Conservation (phyloP, 2,329 filamentous ascomycete species). For the Ceratocystis lukuohia region DNA sequence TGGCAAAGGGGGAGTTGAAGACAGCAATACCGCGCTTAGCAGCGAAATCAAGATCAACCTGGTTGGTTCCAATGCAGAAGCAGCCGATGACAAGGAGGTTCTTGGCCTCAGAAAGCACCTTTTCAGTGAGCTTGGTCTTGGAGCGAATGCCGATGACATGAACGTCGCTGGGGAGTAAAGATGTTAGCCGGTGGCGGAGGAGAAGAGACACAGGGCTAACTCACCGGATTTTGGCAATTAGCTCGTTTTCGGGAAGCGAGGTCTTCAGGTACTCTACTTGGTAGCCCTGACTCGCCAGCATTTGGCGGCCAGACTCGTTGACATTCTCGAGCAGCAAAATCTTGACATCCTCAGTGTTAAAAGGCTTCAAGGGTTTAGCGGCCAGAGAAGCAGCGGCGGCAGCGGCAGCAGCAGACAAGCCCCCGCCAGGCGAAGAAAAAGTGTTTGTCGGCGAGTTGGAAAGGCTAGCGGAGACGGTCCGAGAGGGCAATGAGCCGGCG, state of each 20-base stretch:
- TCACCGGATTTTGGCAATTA: conserved; percentile 92
- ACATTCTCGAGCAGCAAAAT: conserved; percentile 93
- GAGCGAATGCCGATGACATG: conserved; percentile 97
- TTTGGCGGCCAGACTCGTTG: conserved; percentile 76
- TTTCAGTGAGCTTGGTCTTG: conserved; percentile 85
- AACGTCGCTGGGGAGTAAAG: conserved; percentile 51
- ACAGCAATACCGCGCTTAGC: conserved; percentile 81
- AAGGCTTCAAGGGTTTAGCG: conserved; percentile 78
- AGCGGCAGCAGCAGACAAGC: conserved; percentile 23
- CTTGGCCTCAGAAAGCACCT: conserved; percentile 75
- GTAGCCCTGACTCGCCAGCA: conserved; percentile 75
- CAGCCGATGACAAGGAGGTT: conserved; percentile 93
- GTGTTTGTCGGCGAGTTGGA: conserved; percentile 62
- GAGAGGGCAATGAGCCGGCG: conserved; percentile 27
- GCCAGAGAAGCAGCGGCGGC: conserved; percentile 28
- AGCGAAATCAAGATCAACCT: conserved; percentile 75
- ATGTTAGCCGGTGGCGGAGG: not conserved
- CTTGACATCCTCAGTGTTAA: conserved; percentile 91
- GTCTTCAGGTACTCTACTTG: conserved; percentile 87
- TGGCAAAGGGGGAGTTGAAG: conserved; percentile 98
- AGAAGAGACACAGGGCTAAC: conserved; percentile 23
- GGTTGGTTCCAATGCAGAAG: conserved; percentile 98
- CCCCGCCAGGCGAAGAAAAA: conserved; percentile 58
- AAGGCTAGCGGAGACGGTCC: conserved; percentile 43
- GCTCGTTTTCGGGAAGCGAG: conserved; percentile 78